Evolutionary conservation across 208 protist species (phyloP), one percentile per base, ranked within the genome.

Genomic region (Entamoeba invadens): DNA sequence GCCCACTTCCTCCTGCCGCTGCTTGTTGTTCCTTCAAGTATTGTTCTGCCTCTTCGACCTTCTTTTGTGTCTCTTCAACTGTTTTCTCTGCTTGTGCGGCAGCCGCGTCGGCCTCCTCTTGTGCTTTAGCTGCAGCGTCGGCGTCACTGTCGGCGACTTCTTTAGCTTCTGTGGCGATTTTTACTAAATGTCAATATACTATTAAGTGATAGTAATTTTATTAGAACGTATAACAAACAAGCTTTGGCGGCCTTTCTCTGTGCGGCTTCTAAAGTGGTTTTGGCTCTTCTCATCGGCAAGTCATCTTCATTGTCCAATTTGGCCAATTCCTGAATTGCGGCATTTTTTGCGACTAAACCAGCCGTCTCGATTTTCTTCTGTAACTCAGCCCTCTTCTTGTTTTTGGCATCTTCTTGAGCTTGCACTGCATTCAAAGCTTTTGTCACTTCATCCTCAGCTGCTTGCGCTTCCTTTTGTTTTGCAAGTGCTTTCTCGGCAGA

Each of bases 211-310:
- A n/a, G n/a, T n/a, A n/a, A n/a, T n/a, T n/a, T n/a, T n/a, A n/a
- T n/a, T n/a, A n/a, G n/a, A n/a, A n/a, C n/a, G n/a, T n/a, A n/a
- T n/a, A n/a, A n/a, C n/a, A n/a, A n/a, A n/a, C n/a, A 57, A 44
- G 94, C 94, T 91, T 95, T 94, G 42, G 95, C 94, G 35, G 94
- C 94, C 91, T 95, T 95, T 92, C 93, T 95, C 5, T 93, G 57
- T 45, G 92, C 45, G 10, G 92, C 94, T 93, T 95, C 94, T 44
- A 42, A 47, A 87, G 94, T 94, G 46, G 94, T 95, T 92, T 95
- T 95, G 45, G 94, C 94, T 46, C 77, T 93, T 44, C 51, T 93
- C 42, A 95, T 91, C 57, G 94, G 91, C 12, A 95, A 93, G 14
- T 93, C 94, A 46, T 95, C 94, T 91, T 92, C 35, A 25, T 57